phyloP scores from a whole-genome alignment of 1,284 basidiomycete species.

The Leccinum subrobustum region DNA sequence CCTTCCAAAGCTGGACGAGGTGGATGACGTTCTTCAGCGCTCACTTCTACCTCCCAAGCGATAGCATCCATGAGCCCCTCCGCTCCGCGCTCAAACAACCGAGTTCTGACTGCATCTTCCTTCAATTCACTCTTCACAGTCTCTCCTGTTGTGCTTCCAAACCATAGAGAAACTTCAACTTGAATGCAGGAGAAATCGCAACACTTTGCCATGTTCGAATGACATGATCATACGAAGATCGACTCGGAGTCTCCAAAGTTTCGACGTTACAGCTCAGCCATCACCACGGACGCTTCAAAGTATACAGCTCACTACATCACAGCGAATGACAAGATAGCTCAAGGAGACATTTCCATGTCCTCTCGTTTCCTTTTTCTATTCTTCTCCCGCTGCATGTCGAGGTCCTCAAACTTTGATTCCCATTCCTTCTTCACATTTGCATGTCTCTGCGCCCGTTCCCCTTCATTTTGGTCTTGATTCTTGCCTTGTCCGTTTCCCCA shows the following conservation, averaged over 20 bases:
- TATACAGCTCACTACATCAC: background rate
- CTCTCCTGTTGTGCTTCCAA: slow-evolving; percentile 73
- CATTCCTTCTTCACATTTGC: slow-evolving; percentile 23
- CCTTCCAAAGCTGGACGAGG: slow-evolving; percentile 97
- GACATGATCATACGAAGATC: too few species aligned
- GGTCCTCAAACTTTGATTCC: slow-evolving; percentile 28
- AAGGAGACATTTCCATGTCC: slow-evolving; percentile 33
- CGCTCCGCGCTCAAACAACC: slow-evolving; percentile 44
- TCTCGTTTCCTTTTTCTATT: slow-evolving; percentile 5
- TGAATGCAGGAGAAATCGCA: background rate
- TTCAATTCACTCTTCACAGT: slow-evolving; percentile 77
- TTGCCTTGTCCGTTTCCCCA: slow-evolving; percentile 25
- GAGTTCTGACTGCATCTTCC: slow-evolving; percentile 56
- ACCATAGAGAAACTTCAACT: slow-evolving; percentile 23
- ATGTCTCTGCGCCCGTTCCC: slow-evolving; percentile 16
- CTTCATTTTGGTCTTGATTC: slow-evolving; percentile 9
- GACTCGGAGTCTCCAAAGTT: too few species aligned
- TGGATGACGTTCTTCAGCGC: slow-evolving; percentile 91
- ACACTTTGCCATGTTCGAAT: background rate
- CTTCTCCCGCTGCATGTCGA: slow-evolving; percentile 21
- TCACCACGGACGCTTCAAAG: background rate
- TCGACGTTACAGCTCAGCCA: background rate
- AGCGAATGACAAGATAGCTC: slow-evolving; percentile 5
- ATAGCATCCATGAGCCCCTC: slow-evolving; percentile 75
- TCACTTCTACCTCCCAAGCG: slow-evolving; percentile 72